Conservation (phyloP, 2,329 filamentous ascomycete genomes). For the Beauveria sp. region DNA sequence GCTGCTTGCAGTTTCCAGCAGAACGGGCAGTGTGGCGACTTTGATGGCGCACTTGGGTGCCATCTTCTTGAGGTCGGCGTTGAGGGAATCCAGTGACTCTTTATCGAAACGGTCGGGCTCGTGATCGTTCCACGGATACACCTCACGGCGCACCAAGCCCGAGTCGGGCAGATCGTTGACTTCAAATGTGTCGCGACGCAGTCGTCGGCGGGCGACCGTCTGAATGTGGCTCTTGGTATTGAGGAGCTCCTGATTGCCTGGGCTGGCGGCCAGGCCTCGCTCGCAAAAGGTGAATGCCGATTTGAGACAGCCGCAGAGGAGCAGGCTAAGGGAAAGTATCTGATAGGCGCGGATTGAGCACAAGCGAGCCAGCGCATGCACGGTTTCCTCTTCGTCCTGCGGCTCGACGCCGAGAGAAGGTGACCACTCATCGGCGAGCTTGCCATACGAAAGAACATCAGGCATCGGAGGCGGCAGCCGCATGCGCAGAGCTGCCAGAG, state of each 20-base stretch:
- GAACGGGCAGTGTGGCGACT: constrained; percentile 65
- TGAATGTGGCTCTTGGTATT: constrained; percentile 47
- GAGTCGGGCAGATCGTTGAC: constrained; percentile 56
- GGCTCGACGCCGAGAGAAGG: constrained; percentile 25
- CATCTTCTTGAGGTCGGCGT: constrained; percentile 57
- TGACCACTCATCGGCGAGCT: constrained; percentile 29
- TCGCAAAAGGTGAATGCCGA: constrained; percentile 60
- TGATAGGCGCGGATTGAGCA: constrained; percentile 53
- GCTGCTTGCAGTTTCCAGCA: constrained; percentile 49
- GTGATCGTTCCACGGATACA: constrained; percentile 62
- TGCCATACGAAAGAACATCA: constrained; percentile 39
- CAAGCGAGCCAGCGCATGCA: constrained; percentile 36
- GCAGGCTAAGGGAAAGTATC: constrained; percentile 48
- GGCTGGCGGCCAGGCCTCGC: constrained; percentile 49
- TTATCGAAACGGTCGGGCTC: constrained; percentile 64
- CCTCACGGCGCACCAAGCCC: constrained; percentile 60
- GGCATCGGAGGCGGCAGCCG: constrained; percentile 28
- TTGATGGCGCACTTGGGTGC: constrained; percentile 78
- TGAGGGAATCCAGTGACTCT: constrained; percentile 64
- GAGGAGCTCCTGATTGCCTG: constrained; percentile 47
- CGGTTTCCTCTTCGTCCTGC: constrained; percentile 25
- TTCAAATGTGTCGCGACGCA: constrained; percentile 39
- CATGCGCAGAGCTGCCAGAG: constrained; percentile 42
- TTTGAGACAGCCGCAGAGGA: constrained; percentile 60
- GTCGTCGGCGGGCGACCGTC: constrained; percentile 41